phyloP scores from a whole-genome alignment of 1,284 basidiomycete species.

The Puccinia polysora region DNA sequence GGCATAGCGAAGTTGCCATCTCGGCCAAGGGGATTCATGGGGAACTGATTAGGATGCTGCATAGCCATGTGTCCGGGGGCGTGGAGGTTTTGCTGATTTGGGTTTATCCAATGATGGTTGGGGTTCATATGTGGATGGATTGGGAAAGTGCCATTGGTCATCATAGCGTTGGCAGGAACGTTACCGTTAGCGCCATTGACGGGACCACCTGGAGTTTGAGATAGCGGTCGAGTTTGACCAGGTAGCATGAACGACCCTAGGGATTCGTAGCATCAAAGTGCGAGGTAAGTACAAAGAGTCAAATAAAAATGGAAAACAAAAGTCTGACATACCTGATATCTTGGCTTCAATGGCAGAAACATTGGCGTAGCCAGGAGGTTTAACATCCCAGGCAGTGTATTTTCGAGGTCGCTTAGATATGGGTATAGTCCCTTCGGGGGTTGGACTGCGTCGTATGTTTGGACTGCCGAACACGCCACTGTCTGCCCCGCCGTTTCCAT shows the following conservation, averaged over 20 bases:
- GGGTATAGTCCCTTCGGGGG: constrained; percentile 75
- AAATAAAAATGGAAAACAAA: not conserved
- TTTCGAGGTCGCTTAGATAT: constrained; percentile 79
- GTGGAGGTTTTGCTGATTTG: constrained; percentile 57
- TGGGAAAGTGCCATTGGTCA: constrained; percentile 21
- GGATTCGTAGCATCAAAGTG: not conserved
- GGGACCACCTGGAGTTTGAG: constrained; percentile 43
- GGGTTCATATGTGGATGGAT: constrained; percentile 46
- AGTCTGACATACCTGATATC: constrained; percentile 67
- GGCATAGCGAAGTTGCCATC: constrained; percentile 51
- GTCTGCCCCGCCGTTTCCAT: constrained; percentile 46
- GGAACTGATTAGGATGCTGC: constrained; percentile 65
- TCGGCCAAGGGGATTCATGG: constrained; percentile 50
- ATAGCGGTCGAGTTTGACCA: constrained; percentile 71
- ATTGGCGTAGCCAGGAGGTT: constrained; percentile 89
- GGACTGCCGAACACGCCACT: constrained; percentile 58
- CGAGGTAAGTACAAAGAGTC: not conserved
- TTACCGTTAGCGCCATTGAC: constrained; percentile 33
- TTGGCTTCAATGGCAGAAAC: constrained; percentile 93
- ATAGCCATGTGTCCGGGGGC: constrained; percentile 64
- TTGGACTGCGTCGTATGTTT: constrained; percentile 76
- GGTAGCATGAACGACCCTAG: constrained; percentile 84
- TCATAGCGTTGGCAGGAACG: constrained; percentile 44
- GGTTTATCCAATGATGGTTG: constrained; percentile 60
- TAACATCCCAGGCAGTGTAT: constrained; percentile 90